These are phyloP conservation scores for Hyaloscypha finlandica DNA, from an alignment of 495 filamentous ascomycete genomes.

Conservation along the genomic window DNA sequence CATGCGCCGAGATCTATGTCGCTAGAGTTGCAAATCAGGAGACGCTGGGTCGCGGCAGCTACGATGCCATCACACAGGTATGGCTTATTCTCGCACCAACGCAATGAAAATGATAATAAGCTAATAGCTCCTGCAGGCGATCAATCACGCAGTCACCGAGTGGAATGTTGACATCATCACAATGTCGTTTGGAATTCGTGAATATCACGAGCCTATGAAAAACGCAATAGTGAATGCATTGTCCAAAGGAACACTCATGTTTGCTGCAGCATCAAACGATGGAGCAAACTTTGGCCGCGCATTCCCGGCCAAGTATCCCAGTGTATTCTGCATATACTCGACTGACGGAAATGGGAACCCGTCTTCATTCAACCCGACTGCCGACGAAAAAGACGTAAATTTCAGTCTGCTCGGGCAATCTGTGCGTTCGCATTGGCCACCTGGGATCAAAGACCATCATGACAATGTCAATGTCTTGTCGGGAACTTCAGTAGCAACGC, in stretches of 20 bases:
- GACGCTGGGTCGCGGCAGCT: no score
- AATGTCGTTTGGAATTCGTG: constrained; percentile 29
- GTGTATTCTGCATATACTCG: constrained; percentile 23
- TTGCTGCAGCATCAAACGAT: constrained; percentile 29
- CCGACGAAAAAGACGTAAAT: background rate
- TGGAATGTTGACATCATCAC: constrained; percentile 30
- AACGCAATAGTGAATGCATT: constrained; percentile 19
- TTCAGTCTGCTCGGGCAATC: constrained; percentile 18
- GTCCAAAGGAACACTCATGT: constrained; percentile 19
- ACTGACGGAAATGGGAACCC: constrained; percentile 19
- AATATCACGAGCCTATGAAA: constrained; percentile 7
- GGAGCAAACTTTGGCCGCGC: constrained; percentile 12
- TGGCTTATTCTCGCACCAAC: no score
- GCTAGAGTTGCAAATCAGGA: no score
- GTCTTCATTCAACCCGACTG: constrained; percentile 21
- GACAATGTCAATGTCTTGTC: background rate
- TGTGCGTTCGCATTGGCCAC: constrained; percentile 19
- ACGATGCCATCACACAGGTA: no score
- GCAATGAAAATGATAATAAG: no score
- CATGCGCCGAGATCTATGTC: no score
- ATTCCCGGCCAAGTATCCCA: constrained; percentile 15
- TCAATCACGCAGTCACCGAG: constrained; percentile 5
- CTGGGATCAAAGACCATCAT: background rate
- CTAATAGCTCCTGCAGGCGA: no score
- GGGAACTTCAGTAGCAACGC: constrained; percentile 29